Percentiles rank a stretch among this genome's conserved stretches.
Conservation (phyloP, 2,329 filamentous ascomycete genomes). For the Xylariaceae sp. region DNA sequence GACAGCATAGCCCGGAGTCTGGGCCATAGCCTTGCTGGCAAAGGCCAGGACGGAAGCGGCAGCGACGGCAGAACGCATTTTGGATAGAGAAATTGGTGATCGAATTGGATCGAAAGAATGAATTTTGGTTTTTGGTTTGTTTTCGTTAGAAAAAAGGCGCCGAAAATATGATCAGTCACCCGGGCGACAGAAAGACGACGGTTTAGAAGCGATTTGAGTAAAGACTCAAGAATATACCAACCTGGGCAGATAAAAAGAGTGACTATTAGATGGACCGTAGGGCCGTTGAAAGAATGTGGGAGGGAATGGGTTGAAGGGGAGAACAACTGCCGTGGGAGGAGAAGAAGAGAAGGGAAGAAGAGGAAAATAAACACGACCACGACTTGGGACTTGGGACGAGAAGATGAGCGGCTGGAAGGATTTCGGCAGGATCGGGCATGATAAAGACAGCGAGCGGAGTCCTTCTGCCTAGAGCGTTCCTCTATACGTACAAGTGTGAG, state of each 20-base stretch:
- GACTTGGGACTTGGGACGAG: not conserved
- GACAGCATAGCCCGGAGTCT: constrained; percentile 51
- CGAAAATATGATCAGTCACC: not conserved
- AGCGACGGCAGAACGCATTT: constrained; percentile 50
- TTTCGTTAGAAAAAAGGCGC: not conserved
- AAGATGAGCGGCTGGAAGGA: not conserved
- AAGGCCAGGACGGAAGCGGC: constrained; percentile 48
- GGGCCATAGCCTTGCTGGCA: constrained; percentile 46
- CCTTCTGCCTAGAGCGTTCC: no score
- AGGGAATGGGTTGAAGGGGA: not conserved
- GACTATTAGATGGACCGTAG: not conserved
- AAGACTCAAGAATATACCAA: not conserved
- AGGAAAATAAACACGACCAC: not conserved
- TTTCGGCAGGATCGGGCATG: not conserved
- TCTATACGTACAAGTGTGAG: no score
- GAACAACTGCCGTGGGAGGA: not conserved
- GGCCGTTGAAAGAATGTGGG: not conserved
- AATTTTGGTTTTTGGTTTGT: not conserved
- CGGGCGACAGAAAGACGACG: not conserved
- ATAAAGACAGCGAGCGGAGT: no score
- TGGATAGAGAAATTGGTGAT: constrained; percentile 30
- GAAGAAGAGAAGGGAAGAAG: not conserved
- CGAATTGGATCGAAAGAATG: not conserved
- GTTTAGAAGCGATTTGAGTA: not conserved
- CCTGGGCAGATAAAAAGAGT: not conserved